Conservation (phyloP, 2,329 filamentous ascomycete genomes). For the Fusarium floridanum region DNA sequence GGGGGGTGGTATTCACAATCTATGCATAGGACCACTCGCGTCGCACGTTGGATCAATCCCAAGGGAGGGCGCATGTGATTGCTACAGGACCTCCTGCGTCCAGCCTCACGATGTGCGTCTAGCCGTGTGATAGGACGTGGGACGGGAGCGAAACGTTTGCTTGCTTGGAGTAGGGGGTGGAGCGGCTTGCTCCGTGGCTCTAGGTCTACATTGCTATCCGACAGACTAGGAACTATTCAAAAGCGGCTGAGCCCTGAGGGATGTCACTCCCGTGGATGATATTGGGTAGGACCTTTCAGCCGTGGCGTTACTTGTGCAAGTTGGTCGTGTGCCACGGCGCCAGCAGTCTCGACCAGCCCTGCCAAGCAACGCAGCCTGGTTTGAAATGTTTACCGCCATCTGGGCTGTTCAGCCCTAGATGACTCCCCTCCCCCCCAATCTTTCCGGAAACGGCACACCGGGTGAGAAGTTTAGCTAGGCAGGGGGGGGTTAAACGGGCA, state of each 20-base stretch:
- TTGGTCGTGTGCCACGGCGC: conserved; percentile 10
- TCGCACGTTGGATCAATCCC: not conserved
- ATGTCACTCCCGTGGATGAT: conserved; percentile 20
- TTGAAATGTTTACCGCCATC: conserved; percentile 17
- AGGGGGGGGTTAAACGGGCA: not conserved
- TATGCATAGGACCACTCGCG: conserved; percentile 4
- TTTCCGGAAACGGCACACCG: conserved; percentile 31
- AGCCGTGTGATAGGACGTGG: conserved; percentile 24
- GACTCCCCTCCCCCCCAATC: not conserved
- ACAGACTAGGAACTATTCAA: conserved; percentile 18
- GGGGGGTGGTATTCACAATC: not conserved
- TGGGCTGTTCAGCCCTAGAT: not conserved
- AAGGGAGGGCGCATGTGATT: conserved; percentile 30
- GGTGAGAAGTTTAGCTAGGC: conserved; percentile 7
- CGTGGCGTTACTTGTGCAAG: conserved; percentile 27
- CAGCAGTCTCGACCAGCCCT: conserved; percentile 21
- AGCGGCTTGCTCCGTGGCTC: conserved; percentile 16
- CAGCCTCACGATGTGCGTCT: conserved; percentile 28
- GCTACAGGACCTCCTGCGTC: conserved; percentile 27
- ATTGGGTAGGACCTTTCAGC: conserved; percentile 21
- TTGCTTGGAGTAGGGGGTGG: not conserved
- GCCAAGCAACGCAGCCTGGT: conserved; percentile 8
- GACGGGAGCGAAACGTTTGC: not conserved
- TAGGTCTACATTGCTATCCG: not conserved
- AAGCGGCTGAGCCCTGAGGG: conserved; percentile 16